Conservation (phyloP, 2,329 filamentous ascomycete species). For the Truncatella angustata region DNA sequence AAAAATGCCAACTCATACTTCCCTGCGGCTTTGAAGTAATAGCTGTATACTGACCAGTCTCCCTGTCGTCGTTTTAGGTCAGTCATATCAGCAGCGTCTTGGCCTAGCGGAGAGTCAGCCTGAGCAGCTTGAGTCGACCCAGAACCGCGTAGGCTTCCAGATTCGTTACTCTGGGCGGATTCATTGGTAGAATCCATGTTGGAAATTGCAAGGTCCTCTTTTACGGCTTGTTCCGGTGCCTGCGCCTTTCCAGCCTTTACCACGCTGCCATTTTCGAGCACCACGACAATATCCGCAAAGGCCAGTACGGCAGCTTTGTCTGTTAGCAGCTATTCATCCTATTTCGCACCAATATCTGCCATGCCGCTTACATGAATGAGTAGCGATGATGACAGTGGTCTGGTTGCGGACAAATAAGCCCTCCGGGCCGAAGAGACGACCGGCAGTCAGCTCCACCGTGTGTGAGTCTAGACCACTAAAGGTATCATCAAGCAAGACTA, state of each 20-base stretch:
- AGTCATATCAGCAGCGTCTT: background rate
- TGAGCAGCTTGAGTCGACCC: background rate
- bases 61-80: background rate
- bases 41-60: constrained; percentile 4
- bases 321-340: background rate
- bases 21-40: constrained; percentile 1
- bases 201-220: background rate
- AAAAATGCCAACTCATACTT: background rate
- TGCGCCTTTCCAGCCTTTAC: background rate
- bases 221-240: background rate
- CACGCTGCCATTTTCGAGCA: constrained; percentile 1
- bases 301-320: constrained; percentile 2
- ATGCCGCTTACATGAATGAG: constrained; percentile 7
- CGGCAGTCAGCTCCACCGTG: constrained; percentile 5
- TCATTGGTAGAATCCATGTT: background rate
- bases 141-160: background rate
- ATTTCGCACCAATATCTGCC: background rate
- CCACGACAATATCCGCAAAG: background rate
- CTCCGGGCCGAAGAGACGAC: constrained; percentile 1
- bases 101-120: background rate
- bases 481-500: constrained; percentile 16
- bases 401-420: background rate
- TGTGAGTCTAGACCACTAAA: constrained; percentile 16
- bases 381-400: constrained; percentile 10
- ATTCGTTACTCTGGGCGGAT: background rate